Conservation (phyloP, 2,329 filamentous ascomycete genomes). For the Biscogniauxia sp. region DNA sequence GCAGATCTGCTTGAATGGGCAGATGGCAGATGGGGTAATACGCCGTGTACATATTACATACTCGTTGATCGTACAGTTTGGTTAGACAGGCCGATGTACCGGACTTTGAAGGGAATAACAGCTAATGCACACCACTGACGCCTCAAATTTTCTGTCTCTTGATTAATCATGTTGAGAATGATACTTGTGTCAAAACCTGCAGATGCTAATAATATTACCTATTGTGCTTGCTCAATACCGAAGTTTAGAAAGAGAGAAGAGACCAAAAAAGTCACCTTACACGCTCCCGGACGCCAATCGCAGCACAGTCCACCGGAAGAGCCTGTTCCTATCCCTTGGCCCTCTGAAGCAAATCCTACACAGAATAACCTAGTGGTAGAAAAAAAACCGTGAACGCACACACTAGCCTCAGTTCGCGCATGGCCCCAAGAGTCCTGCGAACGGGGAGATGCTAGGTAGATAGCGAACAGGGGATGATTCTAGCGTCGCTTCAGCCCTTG, state of each 20-base stretch:
- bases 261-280: background rate
- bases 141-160: background rate
- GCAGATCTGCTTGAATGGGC: background rate
- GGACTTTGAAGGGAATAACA: background rate
- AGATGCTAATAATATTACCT: conserved; percentile 2
- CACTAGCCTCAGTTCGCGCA: background rate
- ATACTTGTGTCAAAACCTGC: background rate
- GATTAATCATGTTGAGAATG: conserved; percentile 4
- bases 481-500: conserved; percentile 31
- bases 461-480: conserved; percentile 9
- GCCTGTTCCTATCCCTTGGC: background rate
- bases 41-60: background rate
- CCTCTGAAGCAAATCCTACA: background rate
- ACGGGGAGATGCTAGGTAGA: background rate
- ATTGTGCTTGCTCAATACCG: background rate
- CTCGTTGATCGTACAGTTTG: background rate
- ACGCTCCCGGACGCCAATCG: background rate
- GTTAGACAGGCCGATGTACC: conserved; percentile 1
- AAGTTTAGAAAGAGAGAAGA: background rate
- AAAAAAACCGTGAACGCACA: background rate
- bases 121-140: conserved; percentile 13
- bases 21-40: background rate
- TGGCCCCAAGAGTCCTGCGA: background rate
- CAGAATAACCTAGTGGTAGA: no score
- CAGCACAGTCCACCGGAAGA: background rate